A percentile compares a stretch with the other conserved stretches of the same genome.
phyloP scores from a whole-genome alignment of 192 early-diverging fungal genomes.

The Coemansia asiatica region DNA sequence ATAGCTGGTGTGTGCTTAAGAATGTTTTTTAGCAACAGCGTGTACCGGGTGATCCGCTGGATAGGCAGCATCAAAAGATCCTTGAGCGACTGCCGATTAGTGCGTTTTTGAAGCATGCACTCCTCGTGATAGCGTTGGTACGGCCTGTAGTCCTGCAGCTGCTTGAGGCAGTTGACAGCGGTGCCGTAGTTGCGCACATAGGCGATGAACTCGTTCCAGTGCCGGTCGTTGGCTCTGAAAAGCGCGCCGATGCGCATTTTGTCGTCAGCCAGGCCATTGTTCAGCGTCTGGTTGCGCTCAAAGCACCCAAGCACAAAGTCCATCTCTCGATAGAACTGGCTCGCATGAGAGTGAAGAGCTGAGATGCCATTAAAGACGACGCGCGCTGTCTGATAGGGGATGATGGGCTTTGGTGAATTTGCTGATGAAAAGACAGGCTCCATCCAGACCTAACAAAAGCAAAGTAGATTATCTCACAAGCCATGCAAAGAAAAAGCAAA shows the following conservation, averaged over 20 bases:
- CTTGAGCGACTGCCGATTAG: slow-evolving; percentile 52
- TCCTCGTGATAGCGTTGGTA: slow-evolving; percentile 52
- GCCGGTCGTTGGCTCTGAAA: slow-evolving; percentile 43
- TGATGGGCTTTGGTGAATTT: slow-evolving; percentile 54
- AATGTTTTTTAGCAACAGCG: slow-evolving; percentile 50
- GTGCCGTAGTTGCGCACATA: slow-evolving; percentile 55
- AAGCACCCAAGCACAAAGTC: slow-evolving; percentile 46
- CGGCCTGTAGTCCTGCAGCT: slow-evolving; percentile 52
- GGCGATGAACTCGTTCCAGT: slow-evolving; percentile 51
- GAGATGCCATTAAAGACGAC: slow-evolving; percentile 45
- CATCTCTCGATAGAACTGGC: slow-evolving; percentile 54
- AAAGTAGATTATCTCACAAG: not conserved
- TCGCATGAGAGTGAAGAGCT: slow-evolving; percentile 49
- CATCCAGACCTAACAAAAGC: slow-evolving; percentile 45
- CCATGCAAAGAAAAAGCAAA: not conserved
- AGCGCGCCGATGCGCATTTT: slow-evolving; percentile 49
- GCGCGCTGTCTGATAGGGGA: slow-evolving; percentile 52
- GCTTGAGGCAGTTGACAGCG: slow-evolving; percentile 48
- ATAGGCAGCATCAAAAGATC: slow-evolving; percentile 54
- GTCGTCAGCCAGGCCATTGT: slow-evolving; percentile 25
- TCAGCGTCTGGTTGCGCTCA: slow-evolving; percentile 29
- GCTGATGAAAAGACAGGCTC: slow-evolving; percentile 53
- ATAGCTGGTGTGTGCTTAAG: slow-evolving; percentile 52
- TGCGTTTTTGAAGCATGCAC: slow-evolving; percentile 51
- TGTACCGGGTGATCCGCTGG: slow-evolving; percentile 55